Evolutionary conservation across 352 stramenopile species (phyloP).

Genomic region (Globisporangium ultimum): DNA sequence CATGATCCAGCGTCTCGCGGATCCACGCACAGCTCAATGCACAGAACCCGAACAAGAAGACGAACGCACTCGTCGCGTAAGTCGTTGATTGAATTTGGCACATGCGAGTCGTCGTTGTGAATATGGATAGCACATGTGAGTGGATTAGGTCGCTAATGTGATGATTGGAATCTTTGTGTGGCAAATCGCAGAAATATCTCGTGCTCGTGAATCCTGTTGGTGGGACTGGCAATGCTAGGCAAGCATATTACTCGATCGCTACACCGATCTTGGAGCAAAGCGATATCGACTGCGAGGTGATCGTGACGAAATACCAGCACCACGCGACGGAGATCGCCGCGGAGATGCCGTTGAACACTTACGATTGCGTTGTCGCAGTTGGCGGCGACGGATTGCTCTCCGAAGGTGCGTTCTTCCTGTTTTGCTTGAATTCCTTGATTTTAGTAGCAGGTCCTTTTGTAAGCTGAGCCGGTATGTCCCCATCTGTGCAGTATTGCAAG

Average conservation of each 20-base stretch:
- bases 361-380: slow-evolving; percentile 64
- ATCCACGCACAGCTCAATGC: slow-evolving; percentile 19
- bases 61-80: slow-evolving; percentile 28
- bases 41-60: slow-evolving; percentile 3
- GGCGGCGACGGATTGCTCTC: slow-evolving; percentile 68
- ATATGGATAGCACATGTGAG: slow-evolving; percentile 4
- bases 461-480: background rate
- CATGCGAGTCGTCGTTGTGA: slow-evolving; percentile 13
- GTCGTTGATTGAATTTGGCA: slow-evolving; percentile 9
- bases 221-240: slow-evolving; percentile 44
- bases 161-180: slow-evolving; percentile 26
- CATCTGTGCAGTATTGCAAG: slow-evolving; percentile 70
- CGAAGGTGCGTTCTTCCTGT: slow-evolving; percentile 30
- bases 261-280: slow-evolving; percentile 49
- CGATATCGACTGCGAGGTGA: slow-evolving; percentile 50
- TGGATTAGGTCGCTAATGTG: slow-evolving; percentile 9
- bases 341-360: slow-evolving; percentile 40
- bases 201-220: slow-evolving; percentile 71
- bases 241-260: slow-evolving; percentile 49
- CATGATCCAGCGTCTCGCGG: slow-evolving; percentile 38
- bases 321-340: slow-evolving; percentile 57
- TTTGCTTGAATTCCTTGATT: too few species aligned
- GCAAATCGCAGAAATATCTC: slow-evolving; percentile 7
- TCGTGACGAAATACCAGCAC: slow-evolving; percentile 44
- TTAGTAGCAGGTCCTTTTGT: slow-evolving; percentile 2